phyloP scores from a whole-genome alignment of 2,329 filamentous ascomycete genomes.

The Rutstroemia sp. region DNA sequence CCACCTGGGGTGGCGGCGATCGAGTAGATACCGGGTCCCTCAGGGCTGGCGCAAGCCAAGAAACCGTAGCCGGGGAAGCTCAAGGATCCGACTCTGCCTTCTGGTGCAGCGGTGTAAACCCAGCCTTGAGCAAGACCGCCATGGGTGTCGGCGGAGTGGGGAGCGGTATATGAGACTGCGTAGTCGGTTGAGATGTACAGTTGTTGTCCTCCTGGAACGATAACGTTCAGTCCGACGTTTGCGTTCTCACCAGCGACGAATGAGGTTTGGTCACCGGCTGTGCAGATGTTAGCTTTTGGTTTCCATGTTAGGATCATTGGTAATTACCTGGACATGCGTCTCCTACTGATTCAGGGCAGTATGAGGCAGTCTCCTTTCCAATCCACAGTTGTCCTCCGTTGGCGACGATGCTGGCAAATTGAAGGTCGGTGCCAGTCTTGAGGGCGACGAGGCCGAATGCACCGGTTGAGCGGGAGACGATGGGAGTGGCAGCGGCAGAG shows the following conservation, averaged over 20 bases:
- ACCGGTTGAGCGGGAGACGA: neutral
- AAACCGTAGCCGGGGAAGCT: conserved; percentile 1
- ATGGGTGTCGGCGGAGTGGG: neutral
- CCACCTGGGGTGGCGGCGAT: neutral
- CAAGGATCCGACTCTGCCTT: neutral
- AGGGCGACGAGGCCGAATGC: conserved; percentile 15
- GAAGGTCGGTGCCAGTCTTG: neutral
- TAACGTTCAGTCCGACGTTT: neutral
- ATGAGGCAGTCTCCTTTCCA: conserved; percentile 1
- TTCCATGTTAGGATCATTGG: neutral
- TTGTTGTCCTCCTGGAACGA: conserved; percentile 7
- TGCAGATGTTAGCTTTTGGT: neutral
- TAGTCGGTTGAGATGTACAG: neutral
- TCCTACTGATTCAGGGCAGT: conserved; percentile 15
- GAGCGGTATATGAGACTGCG: neutral
- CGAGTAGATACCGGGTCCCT: neutral
- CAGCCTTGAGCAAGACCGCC: neutral
- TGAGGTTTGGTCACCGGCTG: neutral
- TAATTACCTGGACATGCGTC: neutral
- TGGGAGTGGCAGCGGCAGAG: conserved; percentile 6
- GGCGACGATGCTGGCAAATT: conserved; percentile 2
- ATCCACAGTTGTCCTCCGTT: neutral
- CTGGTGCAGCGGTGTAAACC: neutral
- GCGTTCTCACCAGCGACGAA: neutral
- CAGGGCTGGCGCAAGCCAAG: conserved; percentile 1